Base-by-base conservation (phyloP, 805 yeast genomes). In the Soucietia sequanensis region DNA sequence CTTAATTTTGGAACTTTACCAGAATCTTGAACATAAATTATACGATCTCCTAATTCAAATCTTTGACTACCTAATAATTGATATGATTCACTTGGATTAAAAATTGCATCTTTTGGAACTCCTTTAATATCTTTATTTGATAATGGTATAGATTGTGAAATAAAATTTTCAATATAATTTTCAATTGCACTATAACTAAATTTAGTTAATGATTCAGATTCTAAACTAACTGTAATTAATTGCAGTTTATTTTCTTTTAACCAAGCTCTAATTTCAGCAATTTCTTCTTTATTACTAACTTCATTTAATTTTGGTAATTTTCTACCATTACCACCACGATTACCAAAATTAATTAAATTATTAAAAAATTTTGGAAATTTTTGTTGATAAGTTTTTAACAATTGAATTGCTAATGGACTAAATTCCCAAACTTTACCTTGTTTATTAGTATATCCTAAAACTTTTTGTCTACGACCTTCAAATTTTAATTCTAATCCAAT, bases 1-100 rank as follows among this genome's bases (percentile, higher is more conserved):
- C 86, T 74, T 54, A 84, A 88, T 37, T 81, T 62, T 18, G 96
- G 95, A 11, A 90, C 95, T 52, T 86, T 88, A 33, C 98, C 98
- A 16, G 85, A 79, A 48, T 81, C 85, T 48, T 84, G 83, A 15
- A 88, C 84, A 46, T 86, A 89, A 16, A 85, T 75, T 20, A 93
- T 87, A 41, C 99, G 76, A 53, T 93, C 97, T 49, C 99, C 99
- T 15, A 93, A 69, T 19, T 75, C 72, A 55, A 93, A 93, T 30
- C 70, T 63, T 65, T 93, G 99, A 26, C 73, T 71, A 37, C 83
- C 76, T 46, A 93, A 70, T 44, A 80, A 69, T 50, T 83, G 81
- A 52, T 76, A 76, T 0, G 96, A 86, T 25, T 73, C 78, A 20
- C 75, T 61, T 6, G 96, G 91, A 47, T 84, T 79, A 40, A 93